phyloP scores from a whole-genome alignment of 768 basidiomycete genomes.

The Lentinula lateritia region DNA sequence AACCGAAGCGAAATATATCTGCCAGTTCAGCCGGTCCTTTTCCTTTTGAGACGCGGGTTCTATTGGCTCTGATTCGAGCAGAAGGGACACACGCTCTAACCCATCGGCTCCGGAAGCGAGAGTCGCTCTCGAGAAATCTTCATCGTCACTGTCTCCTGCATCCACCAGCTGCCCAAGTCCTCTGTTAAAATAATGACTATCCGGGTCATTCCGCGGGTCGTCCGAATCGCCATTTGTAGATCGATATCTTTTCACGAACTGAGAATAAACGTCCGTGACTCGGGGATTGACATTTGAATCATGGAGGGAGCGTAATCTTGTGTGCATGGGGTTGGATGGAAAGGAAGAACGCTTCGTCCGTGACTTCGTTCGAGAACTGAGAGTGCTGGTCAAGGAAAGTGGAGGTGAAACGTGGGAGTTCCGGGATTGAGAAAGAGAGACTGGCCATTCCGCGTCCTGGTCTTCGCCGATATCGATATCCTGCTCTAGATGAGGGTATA shows the following conservation, averaged over 20 bases:
- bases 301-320: constrained; percentile 15
- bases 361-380: background rate
- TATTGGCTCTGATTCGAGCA: constrained; percentile 57
- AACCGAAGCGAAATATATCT: constrained; percentile 90
- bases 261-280: constrained; percentile 61
- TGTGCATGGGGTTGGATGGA: background rate
- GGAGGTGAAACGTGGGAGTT: constrained; percentile 25
- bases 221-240: constrained; percentile 55
- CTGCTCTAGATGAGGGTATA: constrained; percentile 61
- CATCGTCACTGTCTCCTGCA: constrained; percentile 73
- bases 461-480: constrained; percentile 48
- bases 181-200: constrained; percentile 74
- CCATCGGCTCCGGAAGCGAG: constrained; percentile 36
- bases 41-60: constrained; percentile 70
- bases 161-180: constrained; percentile 63
- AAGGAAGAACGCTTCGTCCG: constrained; percentile 1
- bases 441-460: constrained; percentile 41
- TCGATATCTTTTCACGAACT: constrained; percentile 74
- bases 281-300: constrained; percentile 21
- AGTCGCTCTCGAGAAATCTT: constrained; percentile 44
- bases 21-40: constrained; percentile 89
- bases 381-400: constrained; percentile 20
- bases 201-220: constrained; percentile 75
- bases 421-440: constrained; percentile 26
- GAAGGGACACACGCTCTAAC: constrained; percentile 45